These are phyloP conservation scores for Pseudogymnoascus sp. DNA, from an alignment of 2,329 filamentous ascomycete species.

Conservation along the genomic window DNA sequence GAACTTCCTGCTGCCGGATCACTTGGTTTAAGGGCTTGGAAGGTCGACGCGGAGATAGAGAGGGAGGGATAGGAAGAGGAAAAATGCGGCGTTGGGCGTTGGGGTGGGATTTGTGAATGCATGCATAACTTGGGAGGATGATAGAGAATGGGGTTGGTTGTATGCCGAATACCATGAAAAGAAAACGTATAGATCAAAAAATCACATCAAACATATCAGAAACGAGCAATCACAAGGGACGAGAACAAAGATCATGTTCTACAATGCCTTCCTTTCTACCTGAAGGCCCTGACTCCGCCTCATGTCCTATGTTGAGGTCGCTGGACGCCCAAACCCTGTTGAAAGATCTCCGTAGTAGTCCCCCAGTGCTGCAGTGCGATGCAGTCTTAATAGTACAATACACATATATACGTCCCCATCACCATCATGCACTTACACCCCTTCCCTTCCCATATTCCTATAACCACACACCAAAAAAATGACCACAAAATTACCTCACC, in stretches of 20 bases:
- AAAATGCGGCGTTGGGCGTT: neutral
- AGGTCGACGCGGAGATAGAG: neutral
- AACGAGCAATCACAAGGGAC: neutral
- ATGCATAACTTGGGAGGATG: neutral
- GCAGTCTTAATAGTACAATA: conserved; percentile 9
- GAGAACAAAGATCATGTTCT: neutral
- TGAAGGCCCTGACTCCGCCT: neutral
- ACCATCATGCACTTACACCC: conserved; percentile 4
- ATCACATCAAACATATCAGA: neutral
- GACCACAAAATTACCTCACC: neutral
- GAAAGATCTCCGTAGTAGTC: conserved; percentile 1
- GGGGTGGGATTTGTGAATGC: conserved; percentile 4
- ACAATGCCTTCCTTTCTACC: conserved; percentile 1
- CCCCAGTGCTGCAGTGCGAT: neutral
- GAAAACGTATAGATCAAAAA: neutral
- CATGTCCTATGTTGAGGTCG: conserved; percentile 6
- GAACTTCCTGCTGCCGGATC: conserved; percentile 89
- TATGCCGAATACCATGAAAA: neutral
- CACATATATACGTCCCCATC: conserved; percentile 5
- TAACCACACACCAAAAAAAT: neutral
- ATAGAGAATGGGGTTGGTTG: neutral
- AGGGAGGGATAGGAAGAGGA: neutral
- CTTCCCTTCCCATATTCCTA: neutral
- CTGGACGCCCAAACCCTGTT: conserved; percentile 6
- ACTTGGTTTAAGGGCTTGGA: conserved; percentile 57